These are phyloP conservation scores for Candida labiduridarum DNA, from an alignment of 1,139 yeast species.

Conservation along the genomic window DNA sequence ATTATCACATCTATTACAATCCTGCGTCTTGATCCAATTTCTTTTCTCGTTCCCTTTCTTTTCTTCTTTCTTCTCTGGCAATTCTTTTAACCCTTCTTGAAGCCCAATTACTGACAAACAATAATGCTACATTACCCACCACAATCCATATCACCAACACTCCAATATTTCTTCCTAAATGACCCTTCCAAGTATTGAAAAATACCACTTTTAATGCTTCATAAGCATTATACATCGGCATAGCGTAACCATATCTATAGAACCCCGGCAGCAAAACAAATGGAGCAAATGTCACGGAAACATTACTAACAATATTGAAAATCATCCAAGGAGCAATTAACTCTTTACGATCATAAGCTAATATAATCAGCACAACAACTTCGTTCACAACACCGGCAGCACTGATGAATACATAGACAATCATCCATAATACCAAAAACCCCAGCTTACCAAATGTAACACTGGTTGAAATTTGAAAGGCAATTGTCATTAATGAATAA, in stretches of 20 bases:
- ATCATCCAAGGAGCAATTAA: constrained; percentile 64
- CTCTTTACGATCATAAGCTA: constrained; percentile 46
- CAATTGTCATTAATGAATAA: constrained; percentile 60
- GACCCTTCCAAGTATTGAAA: constrained; percentile 56
- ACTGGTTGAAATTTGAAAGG: constrained; percentile 58
- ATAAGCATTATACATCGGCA: constrained; percentile 64
- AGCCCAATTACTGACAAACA: constrained; percentile 16
- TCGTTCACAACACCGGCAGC: constrained; percentile 70
- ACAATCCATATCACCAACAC: constrained; percentile 61
- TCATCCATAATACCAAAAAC: constrained; percentile 52
- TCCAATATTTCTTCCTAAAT: constrained; percentile 61
- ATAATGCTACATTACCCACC: constrained; percentile 34
- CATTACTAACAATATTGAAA: constrained; percentile 59
- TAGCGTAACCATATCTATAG: constrained; percentile 63
- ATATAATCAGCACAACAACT: constrained; percentile 50
- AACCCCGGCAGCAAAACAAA: constrained; percentile 53
- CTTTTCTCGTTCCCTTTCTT: constrained; percentile 7
- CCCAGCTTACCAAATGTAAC: constrained; percentile 58
- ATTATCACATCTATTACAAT: too few relatives aligned
- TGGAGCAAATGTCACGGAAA: constrained; percentile 65
- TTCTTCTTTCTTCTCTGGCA: constrained; percentile 9
- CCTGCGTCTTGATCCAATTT: too few relatives aligned
- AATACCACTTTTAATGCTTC: constrained; percentile 60
- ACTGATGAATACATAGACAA: constrained; percentile 58
- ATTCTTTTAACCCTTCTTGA: constrained; percentile 10